These are phyloP conservation scores for Lyophyllum shimeji DNA, from an alignment of 768 basidiomycete genomes.

Conservation along the genomic window DNA sequence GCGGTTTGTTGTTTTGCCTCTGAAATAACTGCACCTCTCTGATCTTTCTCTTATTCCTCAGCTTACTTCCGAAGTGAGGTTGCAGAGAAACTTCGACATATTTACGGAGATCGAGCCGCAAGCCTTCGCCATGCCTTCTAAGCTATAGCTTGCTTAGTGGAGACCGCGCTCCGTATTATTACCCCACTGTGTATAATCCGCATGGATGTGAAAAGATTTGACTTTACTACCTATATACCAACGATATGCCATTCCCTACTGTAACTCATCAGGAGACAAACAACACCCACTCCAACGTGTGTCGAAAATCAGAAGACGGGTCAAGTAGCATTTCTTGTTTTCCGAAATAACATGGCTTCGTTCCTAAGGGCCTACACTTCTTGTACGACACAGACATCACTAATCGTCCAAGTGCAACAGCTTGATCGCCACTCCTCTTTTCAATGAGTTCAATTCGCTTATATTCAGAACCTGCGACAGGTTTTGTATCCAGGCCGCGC, in stretches of 20 bases:
- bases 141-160: conserved; percentile 22
- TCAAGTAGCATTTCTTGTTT: no score
- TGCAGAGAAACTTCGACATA: conserved; percentile 68
- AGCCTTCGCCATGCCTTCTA: conserved; percentile 24
- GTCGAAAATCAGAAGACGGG: no score
- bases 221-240: no score
- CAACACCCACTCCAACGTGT: no score
- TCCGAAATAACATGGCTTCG: no score
- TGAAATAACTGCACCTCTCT: not conserved
- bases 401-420: conserved; percentile 28
- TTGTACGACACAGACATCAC: not conserved
- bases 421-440: conserved; percentile 26
- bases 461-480: conserved; percentile 18
- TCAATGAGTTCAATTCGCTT: conserved; percentile 24
- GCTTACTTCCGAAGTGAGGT: conserved; percentile 48
- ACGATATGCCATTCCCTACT: not conserved
- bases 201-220: no score
- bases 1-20: conserved; percentile 40
- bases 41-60: conserved; percentile 21
- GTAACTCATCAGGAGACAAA: not conserved
- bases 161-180: no score
- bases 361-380: no score
- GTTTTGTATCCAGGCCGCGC: conserved; percentile 24
- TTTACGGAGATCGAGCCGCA: conserved; percentile 51
- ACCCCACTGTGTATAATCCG: no score